Evolutionary conservation across 2,329 filamentous ascomycete genomes (phyloP), one percentile per base, ranked within the genome.

Genomic region (Beauveria brongniartii): DNA sequence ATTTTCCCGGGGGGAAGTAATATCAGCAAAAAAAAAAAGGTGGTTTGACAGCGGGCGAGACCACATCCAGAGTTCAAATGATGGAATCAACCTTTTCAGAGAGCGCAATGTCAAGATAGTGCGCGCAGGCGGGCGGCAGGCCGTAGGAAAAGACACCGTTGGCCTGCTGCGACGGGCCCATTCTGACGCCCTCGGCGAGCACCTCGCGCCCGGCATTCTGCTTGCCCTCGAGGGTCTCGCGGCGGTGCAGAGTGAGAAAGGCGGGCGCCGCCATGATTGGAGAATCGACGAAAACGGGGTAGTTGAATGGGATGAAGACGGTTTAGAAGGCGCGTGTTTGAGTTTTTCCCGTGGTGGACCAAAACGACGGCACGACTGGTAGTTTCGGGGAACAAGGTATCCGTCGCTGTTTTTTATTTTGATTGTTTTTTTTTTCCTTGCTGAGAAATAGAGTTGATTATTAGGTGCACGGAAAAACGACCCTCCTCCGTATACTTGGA

Each of bases 221-320:
- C 46, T 51, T 59, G 46, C 43, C 55, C 47, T 59, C 55, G 46
- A 59, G 30, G 3, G 55, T 59, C 46, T 59, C 47, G 47, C 55
- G 46, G 47, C 55, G 55, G 8, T 40, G 24, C 6, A 59, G 18
- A 4, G 34, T 24, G 18, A 59, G 46, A 24, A 47, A 59, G 3
- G 22, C 48, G 22, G 22, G 55, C 3, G 22, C 18, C 8, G 47
- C 10, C 55, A 59, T 59, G 20, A n/a, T 41, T 41, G 43, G 20
- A 10, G n/a, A 5, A 34, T 1, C 30, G 47, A 7, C 5, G 47
- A 30, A n/a, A n/a, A 22, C 16, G 8, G 12, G 5, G 10, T 22
- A 3, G 10, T 18, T 26, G 3, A 20, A 5, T 9, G 46, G 46
- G 7, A 5, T 40, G 50, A 16, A 20, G 26, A 37, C 4, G 50